Conservation (phyloP, 495 filamentous ascomycete genomes). For the Trichoderma asperelloides region DNA sequence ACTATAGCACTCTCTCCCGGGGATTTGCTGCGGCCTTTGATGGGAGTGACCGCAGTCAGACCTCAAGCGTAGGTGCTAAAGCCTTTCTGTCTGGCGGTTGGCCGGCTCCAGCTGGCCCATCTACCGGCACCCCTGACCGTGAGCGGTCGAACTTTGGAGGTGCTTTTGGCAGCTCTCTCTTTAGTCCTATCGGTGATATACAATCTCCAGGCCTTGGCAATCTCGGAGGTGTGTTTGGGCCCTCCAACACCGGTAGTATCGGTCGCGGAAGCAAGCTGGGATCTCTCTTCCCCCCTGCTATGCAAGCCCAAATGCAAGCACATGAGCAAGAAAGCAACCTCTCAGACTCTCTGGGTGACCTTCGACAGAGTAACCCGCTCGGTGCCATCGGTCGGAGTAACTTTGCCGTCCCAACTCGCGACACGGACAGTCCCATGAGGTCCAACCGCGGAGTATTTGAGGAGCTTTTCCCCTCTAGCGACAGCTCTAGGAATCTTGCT, state of each 20-base stretch:
- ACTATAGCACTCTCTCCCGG: conserved; percentile 39
- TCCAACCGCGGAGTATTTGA: conserved; percentile 49
- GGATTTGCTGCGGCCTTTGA: conserved; percentile 51
- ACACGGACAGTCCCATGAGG: conserved; percentile 56
- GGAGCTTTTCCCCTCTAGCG: conserved; percentile 34
- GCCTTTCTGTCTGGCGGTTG: conserved; percentile 63
- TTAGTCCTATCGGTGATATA: conserved; percentile 60
- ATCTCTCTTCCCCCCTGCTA: conserved; percentile 74
- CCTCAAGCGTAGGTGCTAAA: conserved; percentile 71
- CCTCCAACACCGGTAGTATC: conserved; percentile 49
- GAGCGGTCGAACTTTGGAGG: conserved; percentile 52
- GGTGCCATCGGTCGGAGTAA: conserved; percentile 48
- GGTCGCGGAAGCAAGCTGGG: conserved; percentile 75
- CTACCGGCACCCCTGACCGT: conserved; percentile 67
- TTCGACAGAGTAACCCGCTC: conserved; percentile 40
- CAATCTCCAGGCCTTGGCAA: conserved; percentile 64
- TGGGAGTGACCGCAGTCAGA: conserved; percentile 75
- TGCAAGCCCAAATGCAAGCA: conserved; percentile 79
- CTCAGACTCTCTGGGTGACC: conserved; percentile 41
- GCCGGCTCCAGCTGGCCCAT: conserved; percentile 50
- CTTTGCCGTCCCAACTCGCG: conserved; percentile 36
- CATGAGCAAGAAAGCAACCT: conserved; percentile 47
- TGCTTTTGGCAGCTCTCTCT: conserved; percentile 65
- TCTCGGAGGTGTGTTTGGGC: conserved; percentile 33
- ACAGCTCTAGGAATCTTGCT: conserved; percentile 22